Base-by-base conservation (phyloP, 345 rosid genomes). In the Citrus medica region DNA sequence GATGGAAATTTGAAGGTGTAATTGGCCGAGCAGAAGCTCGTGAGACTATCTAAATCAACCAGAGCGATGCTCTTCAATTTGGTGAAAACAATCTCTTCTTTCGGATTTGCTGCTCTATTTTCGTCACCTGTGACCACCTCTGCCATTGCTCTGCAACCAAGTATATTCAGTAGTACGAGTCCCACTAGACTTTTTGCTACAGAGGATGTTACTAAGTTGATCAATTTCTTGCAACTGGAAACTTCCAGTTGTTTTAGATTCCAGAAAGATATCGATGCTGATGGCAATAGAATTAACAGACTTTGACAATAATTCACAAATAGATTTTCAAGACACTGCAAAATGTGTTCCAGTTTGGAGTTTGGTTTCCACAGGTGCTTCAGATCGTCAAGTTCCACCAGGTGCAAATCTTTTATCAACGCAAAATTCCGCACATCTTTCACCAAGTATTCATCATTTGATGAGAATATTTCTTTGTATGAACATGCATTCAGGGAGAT, bases 281-380 rank as follows among this genome's bases (percentile, higher is more conserved):
- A 66, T 0, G 30, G 58, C 33, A 32, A 14, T 28, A 80, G 12
- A 33, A 8, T 21, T 6, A 25, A 17, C 62, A 76, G 67, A 28
- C 12, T 28, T 40, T 48, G 0, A 30, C 79, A 69, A 0, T 2
- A 0, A 9, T 0, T 0, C 16, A 67, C 74, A 4, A 0, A 1
- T 6, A 79, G 28, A 1, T 0, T 16, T n/a, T 58, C 74, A 40
- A 79, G 68, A 67, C 46, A 67, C n/a, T 24, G 82, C 22, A 74
- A 14, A 17, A 30, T 16, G 7, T n/a, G 7, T 25, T 71, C 16
- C 51, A 16, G 1, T 61, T 19, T 60, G 9, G 65, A 46, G 51
- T 75, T 24, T 46, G 64, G 71, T 30, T 48, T 40, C 87, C 82
- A 77, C 62, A 60, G 30, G 28, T 24, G 12, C 30, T 42, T 35